These are phyloP conservation scores for Eragrostis curvula DNA, from an alignment of 176 grass and related monocot species.

Conservation along the genomic window DNA sequence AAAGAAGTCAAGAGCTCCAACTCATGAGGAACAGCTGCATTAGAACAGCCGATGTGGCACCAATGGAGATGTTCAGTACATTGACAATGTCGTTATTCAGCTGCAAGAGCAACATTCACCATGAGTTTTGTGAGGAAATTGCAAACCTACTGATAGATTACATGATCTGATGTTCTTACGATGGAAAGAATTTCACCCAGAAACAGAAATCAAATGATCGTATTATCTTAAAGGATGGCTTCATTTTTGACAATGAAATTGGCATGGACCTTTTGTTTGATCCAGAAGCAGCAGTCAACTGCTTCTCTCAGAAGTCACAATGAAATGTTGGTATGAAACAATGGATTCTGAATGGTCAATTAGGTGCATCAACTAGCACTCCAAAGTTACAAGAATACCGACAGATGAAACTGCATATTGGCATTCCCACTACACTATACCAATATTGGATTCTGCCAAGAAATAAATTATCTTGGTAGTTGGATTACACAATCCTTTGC, in stretches of 20 bases:
- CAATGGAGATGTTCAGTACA: conserved; percentile 80
- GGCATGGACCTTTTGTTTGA: neutral
- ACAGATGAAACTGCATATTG: conserved; percentile 13
- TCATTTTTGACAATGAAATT: neutral
- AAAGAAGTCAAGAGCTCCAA: conserved; percentile 38
- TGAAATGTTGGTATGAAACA: neutral
- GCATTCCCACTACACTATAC: neutral
- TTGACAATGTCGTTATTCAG: conserved; percentile 94
- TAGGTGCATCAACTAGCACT: neutral
- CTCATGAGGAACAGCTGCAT: conserved; percentile 63
- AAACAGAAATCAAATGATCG: conserved; percentile 3
- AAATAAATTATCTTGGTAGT: neutral
- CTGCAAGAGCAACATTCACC: conserved; percentile 47
- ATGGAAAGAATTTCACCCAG: conserved; percentile 2
- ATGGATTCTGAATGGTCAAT: neutral
- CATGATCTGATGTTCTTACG: neutral
- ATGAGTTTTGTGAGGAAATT: conserved; percentile 25
- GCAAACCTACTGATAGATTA: neutral
- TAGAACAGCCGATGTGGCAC: conserved; percentile 69
- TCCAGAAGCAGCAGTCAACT: neutral
- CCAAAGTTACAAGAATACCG: neutral
- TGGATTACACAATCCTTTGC: neutral
- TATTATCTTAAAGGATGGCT: neutral
- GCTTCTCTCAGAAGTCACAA: neutral
- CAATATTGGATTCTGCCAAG: neutral